Percentiles rank a stretch among this genome's conserved stretches.
Evolutionary conservation across 768 basidiomycete genomes (phyloP).

Genomic region (Cubamyces lactineus): DNA sequence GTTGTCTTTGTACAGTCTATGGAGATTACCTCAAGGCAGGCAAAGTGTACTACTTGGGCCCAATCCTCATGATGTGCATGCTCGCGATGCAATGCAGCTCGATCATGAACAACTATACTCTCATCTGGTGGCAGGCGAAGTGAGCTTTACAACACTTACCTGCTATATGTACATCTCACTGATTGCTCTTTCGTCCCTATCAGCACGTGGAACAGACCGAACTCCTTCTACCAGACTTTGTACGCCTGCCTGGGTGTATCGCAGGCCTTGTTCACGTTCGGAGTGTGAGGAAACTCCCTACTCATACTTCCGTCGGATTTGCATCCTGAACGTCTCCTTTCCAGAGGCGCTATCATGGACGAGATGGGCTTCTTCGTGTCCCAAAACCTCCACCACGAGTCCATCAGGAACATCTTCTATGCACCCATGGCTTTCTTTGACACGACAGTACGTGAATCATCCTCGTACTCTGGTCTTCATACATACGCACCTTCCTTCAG

Average conservation of each 20-base stretch:
- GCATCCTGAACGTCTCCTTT: neutral
- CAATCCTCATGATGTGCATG: constrained; percentile 53
- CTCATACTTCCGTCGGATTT: constrained; percentile 3
- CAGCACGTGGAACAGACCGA: constrained; percentile 50
- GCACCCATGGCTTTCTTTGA: constrained; percentile 84
- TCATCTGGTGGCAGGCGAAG: constrained; percentile 76
- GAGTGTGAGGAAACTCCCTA: constrained; percentile 44
- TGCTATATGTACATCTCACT: neutral
- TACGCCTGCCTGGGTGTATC: constrained; percentile 65
- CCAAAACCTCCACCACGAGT: constrained; percentile 60
- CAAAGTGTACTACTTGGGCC: constrained; percentile 50
- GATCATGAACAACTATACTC: constrained; percentile 65
- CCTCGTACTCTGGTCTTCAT: neutral
- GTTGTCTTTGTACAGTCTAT: constrained; percentile 50
- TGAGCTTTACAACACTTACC: constrained; percentile 32
- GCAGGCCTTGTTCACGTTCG: constrained; percentile 61
- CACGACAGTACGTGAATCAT: constrained; percentile 47
- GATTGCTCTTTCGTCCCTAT: neutral
- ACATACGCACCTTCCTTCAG: constrained; percentile 25
- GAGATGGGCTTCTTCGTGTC: constrained; percentile 62
- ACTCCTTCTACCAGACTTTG: constrained; percentile 64
- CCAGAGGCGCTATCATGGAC: constrained; percentile 57
- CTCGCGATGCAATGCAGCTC: constrained; percentile 63
- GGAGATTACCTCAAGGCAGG: constrained; percentile 60
- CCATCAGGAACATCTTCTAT: constrained; percentile 60